Base-by-base conservation (phyloP, 2,329 filamentous ascomycete species). In the Ophiostoma pallidulum region DNA sequence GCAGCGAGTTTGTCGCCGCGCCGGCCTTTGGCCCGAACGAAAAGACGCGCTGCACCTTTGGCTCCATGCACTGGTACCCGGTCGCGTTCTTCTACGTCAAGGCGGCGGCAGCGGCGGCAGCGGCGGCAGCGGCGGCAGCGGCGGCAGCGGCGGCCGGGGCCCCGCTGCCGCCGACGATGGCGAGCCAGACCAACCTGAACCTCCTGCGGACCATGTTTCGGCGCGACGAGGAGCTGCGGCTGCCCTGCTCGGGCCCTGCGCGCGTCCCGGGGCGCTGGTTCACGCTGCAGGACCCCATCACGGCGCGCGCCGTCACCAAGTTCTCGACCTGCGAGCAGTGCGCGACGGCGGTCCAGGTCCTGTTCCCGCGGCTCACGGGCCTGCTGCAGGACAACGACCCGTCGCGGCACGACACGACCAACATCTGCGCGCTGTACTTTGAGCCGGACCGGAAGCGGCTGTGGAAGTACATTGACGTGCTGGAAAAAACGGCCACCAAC, bases 31-130 rank as follows among this genome's bases (percentile, higher is more conserved):
- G 77, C 4, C 67, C 73, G 3, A 73, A 77, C 13, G 69, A 72
- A 35, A 71, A 77, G 39, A 72, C 86, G 8, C 71, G 75, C 39
- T 97, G 91, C 65, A 83, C 89, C 54, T 87, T 96, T 63, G 86
- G 86, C 26, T 74, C 78, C 12, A 74, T 72, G 0, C 78, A 83
- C 1, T 96, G 89, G 87, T 83, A 87, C 57, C 80, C 86, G 24
- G 79, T 95, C 33, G 89, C 89, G 1, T 94, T 85, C 79, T 72
- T 90, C 3, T 72, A 94, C 53, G 90, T 82, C 2, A 68, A 85
- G 45, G 88, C 89, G 62, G n/a, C n/a, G n/a, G n/a, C n/a, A n/a
- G n/a, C n/a, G n/a, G n/a, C n/a, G n/a, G n/a, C n/a, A n/a, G n/a
- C n/a, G n/a, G n/a, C n/a, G n/a, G n/a, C n/a, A n/a, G n/a, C n/a